A percentile compares a stretch with the other conserved stretches of the same genome.
These are phyloP conservation scores for Microascus cirrosus DNA, from an alignment of 2,329 filamentous ascomycete species.

Conservation along the genomic window DNA sequence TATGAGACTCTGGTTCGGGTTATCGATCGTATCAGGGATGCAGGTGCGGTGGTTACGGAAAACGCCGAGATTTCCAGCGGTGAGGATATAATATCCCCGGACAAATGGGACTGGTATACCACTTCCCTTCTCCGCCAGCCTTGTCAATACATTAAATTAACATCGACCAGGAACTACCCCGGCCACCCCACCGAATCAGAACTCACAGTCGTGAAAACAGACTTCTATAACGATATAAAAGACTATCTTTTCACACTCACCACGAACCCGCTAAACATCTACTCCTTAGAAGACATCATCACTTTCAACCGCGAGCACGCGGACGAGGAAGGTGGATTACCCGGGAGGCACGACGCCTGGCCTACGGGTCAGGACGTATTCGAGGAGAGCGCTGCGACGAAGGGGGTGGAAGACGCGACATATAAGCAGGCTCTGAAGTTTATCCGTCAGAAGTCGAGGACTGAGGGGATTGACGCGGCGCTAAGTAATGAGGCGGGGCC, in stretches of 20 bases:
- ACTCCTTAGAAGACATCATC: constrained; percentile 35
- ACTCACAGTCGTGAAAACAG: constrained; percentile 44
- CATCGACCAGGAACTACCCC: constrained; percentile 51
- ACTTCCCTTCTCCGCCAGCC: constrained; percentile 26
- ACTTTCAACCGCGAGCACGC: constrained; percentile 51
- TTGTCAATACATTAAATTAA: constrained; percentile 63
- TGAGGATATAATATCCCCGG: constrained; percentile 48
- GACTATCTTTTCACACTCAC: constrained; percentile 44
- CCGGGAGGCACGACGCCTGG: constrained; percentile 49
- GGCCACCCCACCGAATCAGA: constrained; percentile 49
- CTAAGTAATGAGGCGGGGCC: constrained; percentile 29
- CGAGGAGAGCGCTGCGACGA: constrained; percentile 47
- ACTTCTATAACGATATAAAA: constrained; percentile 47
- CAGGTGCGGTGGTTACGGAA: constrained; percentile 59
- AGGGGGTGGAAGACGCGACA: constrained; percentile 49
- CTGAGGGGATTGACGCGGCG: constrained; percentile 60
- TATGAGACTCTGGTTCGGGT: constrained; percentile 33
- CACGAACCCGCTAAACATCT: constrained; percentile 45
- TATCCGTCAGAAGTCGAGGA: constrained; percentile 39
- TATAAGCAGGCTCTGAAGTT: constrained; percentile 59
- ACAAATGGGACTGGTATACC: constrained; percentile 68
- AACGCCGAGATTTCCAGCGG: constrained; percentile 56
- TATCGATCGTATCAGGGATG: constrained; percentile 34
- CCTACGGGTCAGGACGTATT: constrained; percentile 63
- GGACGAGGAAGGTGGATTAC: constrained; percentile 55